phyloP scores from a whole-genome alignment of 2,329 filamentous ascomycete species.

The Paradendryphiella salina region DNA sequence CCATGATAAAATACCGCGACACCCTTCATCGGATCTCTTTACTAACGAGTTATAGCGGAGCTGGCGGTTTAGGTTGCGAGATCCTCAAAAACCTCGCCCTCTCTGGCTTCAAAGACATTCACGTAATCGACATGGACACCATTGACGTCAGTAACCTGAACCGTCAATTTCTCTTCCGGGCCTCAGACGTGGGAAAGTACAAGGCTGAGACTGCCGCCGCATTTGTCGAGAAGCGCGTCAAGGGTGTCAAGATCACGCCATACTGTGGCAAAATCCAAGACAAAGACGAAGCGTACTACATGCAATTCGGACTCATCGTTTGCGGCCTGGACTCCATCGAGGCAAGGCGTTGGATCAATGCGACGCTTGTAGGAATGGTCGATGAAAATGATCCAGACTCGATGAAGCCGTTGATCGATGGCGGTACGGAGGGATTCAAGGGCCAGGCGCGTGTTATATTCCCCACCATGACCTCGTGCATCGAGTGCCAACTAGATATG shows the following conservation, averaged over 20 bases:
- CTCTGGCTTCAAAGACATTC: slow-evolving; percentile 93
- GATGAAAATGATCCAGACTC: slow-evolving; percentile 80
- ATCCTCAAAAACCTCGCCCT: slow-evolving; percentile 95
- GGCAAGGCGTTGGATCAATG: slow-evolving; percentile 97
- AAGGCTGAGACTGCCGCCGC: slow-evolving; percentile 92
- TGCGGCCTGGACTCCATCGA: slow-evolving; percentile 97
- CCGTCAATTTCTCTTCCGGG: slow-evolving; percentile 93
- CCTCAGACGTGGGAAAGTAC: slow-evolving; percentile 85
- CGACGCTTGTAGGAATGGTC: slow-evolving; percentile 86
- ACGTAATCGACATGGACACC: slow-evolving; percentile 99
- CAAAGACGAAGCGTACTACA: slow-evolving; percentile 94
- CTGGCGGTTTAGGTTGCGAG: slow-evolving; percentile 92
- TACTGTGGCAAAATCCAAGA: slow-evolving; percentile 97
- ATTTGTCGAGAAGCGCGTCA: slow-evolving; percentile 88
- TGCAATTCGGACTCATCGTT: slow-evolving; percentile 91
- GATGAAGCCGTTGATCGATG: slow-evolving; percentile 92
- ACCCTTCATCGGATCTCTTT: background rate
- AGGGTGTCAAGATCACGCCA: slow-evolving; percentile 88
- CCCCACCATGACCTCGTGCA: slow-evolving; percentile 90
- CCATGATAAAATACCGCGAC: background rate
- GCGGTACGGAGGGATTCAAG: slow-evolving; percentile 97
- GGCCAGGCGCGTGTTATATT: slow-evolving; percentile 92
- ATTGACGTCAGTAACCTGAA: slow-evolving; percentile 99
- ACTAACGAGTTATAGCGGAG: slow-evolving; percentile 68
- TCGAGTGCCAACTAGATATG: slow-evolving; percentile 98